Evolutionary conservation across 768 basidiomycete genomes (phyloP), one percentile per base, ranked within the genome.

Genomic region (Russula griseocarnosa): DNA sequence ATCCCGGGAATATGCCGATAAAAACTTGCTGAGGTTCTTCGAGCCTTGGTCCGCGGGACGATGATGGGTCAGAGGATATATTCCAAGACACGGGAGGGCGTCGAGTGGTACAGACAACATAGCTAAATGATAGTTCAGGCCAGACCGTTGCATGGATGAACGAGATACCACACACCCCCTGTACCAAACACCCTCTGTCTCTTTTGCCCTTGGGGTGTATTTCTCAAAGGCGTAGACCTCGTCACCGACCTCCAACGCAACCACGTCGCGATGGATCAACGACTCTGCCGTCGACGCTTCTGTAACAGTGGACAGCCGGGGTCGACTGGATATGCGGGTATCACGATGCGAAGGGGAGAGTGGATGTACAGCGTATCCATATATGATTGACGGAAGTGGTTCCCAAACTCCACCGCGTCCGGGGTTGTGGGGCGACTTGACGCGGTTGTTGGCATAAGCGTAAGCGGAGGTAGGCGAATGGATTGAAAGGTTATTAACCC

Each of bases 221-320:
- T 87, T 87, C 77, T 98, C 96, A 71, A 98, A 98, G 20, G 94
- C 94, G 76, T 98, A 98, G 38, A 98, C 86, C 73, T 98, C 95
- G 74, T 97, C 95, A 53, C 96, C 96, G 32, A 98, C 89, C 69
- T 97, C 94, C 61, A 98, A 82, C 7, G 87, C 82, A 38, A 93
- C 92, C 26, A 92, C 86, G 66, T 92, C 90, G 59, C 84, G 80
- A 76, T 87, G 81, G 0, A 83, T 80, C 46, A 81, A 78, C 42
- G 85, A 80, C 47, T 88, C 88, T 58, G 86, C 87, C 22, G 82
- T 80, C 3, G 81, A 79, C 24, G 66, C 74, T 68, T 86, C 84
- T 22, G 86, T 87, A 66, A 84, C 83, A 24, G 82, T 82, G 9
- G 86, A 86, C 49, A 82, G 74, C 68, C 83, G 79, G 68, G 82